Evolutionary conservation across 2,329 filamentous ascomycete species (phyloP), one percentile per base, ranked within the genome.

Genomic region (Aspergillus novoparasiticus): DNA sequence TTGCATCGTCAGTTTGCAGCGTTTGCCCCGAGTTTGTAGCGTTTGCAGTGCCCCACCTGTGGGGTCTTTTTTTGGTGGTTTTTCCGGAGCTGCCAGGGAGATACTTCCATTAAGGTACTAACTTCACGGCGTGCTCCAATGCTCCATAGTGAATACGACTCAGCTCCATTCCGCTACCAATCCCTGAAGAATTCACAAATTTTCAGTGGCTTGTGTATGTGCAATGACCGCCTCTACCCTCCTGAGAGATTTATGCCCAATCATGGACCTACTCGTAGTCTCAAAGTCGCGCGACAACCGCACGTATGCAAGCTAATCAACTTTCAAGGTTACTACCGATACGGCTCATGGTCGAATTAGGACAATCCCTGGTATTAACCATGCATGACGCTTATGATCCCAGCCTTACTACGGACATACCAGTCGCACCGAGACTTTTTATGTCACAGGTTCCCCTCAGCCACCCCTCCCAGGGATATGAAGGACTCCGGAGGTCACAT

Each of bases 1-100:
- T 68, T 69, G 65, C 60, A 61, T 51, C 30, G 48, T 62, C 67
- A 41, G 62, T 66, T 69, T 66, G 65, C 41, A 14, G 19, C 21
- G 30, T 64, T 62, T 65, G 53, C 19, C 58, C 26, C 12, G 23
- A 11, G 30, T 64, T 67, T 69, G 65, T 51, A 54, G 1, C 50
- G 62, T 70, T 73, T 71, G 67, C 57, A 34, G 4, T 12, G 10
- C 48, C 48, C 48, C 48, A 34, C 48, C 21, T 41, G 39, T 50
- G 46, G 46, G 23, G n/a, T 46, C n/a, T 23, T 46, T 64, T 67
- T 11, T 32, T 28, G 26, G 67, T 63, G 9, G 58, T 1, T 2
- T 16, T 28, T 28, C 26, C 26, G 6, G 26, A 28, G 26, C 26
- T 28, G 26, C 26, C 6, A 28, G 26, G 5, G 26, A 6, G 26